Percentiles rank a stretch among this genome's conserved stretches.
Evolutionary conservation across 768 basidiomycete species (phyloP).

Genomic region (Phallus indusiatus): DNA sequence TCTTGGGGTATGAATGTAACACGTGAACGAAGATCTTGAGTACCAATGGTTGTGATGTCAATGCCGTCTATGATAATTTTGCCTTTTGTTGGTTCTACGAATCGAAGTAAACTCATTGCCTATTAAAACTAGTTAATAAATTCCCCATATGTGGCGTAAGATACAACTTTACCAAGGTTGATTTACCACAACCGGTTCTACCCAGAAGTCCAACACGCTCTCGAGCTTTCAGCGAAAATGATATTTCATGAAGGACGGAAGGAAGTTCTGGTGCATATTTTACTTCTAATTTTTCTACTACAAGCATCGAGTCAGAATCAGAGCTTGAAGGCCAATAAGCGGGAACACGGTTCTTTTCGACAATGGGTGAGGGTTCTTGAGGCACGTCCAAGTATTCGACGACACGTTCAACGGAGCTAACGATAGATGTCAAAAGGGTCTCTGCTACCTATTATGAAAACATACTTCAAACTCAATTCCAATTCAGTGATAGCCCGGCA

Average conservation of each 20-base stretch:
- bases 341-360: slow-evolving; percentile 25
- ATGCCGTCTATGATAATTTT: slow-evolving; percentile 31
- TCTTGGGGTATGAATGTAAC: slow-evolving; percentile 32
- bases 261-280: slow-evolving; percentile 31
- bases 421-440: slow-evolving; percentile 15
- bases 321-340: slow-evolving; percentile 18
- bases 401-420: slow-evolving; percentile 20
- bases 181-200: slow-evolving; percentile 23
- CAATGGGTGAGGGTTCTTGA: slow-evolving; percentile 24
- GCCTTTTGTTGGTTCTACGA: slow-evolving; percentile 27
- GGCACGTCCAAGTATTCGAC: slow-evolving; percentile 24
- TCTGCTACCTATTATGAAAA: neutral
- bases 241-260: slow-evolving; percentile 26
- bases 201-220: slow-evolving; percentile 33
- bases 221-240: slow-evolving; percentile 27
- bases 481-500: slow-evolving; percentile 12
- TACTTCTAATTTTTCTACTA: slow-evolving; percentile 23
- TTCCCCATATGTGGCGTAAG: slow-evolving; percentile 27
- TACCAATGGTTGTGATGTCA: slow-evolving; percentile 30
- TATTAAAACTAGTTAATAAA: slow-evolving; percentile 21
- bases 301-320: slow-evolving; percentile 22
- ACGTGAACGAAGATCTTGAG: slow-evolving; percentile 22
- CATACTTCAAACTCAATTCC: slow-evolving; percentile 18
- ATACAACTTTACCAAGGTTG: slow-evolving; percentile 25
- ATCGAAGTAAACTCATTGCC: slow-evolving; percentile 29